Evolutionary conservation across 2,329 filamentous ascomycete species (phyloP).

Genomic region (Alternaria sp.): DNA sequence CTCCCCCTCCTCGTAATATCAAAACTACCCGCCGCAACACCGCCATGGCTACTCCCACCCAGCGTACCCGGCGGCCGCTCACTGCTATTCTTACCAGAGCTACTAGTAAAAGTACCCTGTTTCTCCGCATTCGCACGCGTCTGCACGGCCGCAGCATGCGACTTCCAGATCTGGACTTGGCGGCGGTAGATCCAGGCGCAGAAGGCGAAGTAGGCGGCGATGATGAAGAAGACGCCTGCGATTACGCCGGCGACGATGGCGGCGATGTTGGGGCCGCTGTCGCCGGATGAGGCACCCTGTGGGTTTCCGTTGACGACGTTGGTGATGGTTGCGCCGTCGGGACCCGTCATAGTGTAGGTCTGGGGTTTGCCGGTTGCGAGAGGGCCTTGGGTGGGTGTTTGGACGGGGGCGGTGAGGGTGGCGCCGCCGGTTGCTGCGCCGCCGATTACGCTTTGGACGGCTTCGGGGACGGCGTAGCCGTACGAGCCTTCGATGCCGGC

Average conservation of each 20-base stretch:
- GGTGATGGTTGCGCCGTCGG: constrained; percentile 51
- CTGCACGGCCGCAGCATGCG: constrained; percentile 71
- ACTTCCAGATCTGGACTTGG: constrained; percentile 72
- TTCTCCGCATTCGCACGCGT: constrained; percentile 58
- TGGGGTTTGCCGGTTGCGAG: constrained; percentile 72
- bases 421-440: constrained; percentile 71
- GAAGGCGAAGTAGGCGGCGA: constrained; percentile 71
- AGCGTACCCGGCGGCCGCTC: constrained; percentile 29
- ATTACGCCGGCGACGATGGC: constrained; percentile 66
- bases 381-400: constrained; percentile 70
- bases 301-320: constrained; percentile 42
- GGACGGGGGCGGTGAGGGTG: constrained; percentile 69
- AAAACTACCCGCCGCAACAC: constrained; percentile 27
- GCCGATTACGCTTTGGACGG: constrained; percentile 70
- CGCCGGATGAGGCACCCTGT: constrained; percentile 9
- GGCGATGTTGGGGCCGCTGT: constrained; percentile 55
- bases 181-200: constrained; percentile 76
- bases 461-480: constrained; percentile 73
- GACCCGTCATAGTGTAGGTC: constrained; percentile 67
- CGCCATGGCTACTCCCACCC: constrained; percentile 19
- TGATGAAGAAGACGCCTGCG: constrained; percentile 68
- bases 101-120: constrained; percentile 31
- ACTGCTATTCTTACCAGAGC: constrained; percentile 29
- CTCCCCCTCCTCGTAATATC: constrained; percentile 21
- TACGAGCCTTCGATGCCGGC: constrained; percentile 65